Conservation (phyloP, 352 stramenopile species). For the Hyphochytrium catenoides region DNA sequence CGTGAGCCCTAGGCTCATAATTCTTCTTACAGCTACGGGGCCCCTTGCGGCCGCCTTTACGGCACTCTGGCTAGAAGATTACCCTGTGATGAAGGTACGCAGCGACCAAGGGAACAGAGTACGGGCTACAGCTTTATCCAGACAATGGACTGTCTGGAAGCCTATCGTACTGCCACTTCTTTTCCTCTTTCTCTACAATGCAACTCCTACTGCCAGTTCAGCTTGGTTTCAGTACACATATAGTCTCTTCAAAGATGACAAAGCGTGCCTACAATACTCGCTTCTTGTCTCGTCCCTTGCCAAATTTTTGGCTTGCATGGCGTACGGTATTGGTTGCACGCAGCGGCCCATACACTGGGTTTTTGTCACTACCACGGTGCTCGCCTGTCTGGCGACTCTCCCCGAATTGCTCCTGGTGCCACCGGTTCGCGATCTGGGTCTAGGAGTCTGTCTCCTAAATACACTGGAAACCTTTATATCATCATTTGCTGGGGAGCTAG, state of each 20-base stretch:
- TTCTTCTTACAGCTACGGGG: too few relatives aligned
- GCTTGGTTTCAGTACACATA: slow-evolving; percentile 60
- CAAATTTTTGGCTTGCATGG: slow-evolving; percentile 38
- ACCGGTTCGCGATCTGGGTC: slow-evolving; percentile 16
- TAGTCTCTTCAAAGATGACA: slow-evolving; percentile 21
- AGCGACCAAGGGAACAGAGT: too few relatives aligned
- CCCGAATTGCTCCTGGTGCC: slow-evolving; percentile 32
- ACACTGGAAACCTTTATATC: slow-evolving; percentile 42
- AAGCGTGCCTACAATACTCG: slow-evolving; percentile 43
- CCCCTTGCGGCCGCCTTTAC: too few relatives aligned
- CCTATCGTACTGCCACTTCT: too few relatives aligned
- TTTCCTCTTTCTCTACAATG: slow-evolving; percentile 53
- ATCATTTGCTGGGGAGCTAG: slow-evolving; percentile 43
- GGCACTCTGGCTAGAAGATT: too few relatives aligned
- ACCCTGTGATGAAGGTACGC: too few relatives aligned
- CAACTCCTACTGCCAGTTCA: slow-evolving; percentile 25
- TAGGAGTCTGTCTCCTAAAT: slow-evolving; percentile 36
- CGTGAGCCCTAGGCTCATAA: too few relatives aligned
- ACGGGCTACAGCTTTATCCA: too few relatives aligned
- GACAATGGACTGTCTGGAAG: too few relatives aligned
- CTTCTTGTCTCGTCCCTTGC: slow-evolving; percentile 38
- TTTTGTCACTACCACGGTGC: slow-evolving; percentile 42
- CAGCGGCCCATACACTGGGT: slow-evolving; percentile 33
- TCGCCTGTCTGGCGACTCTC: slow-evolving; percentile 26
- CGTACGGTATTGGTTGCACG: slow-evolving; percentile 37